Evolutionary conservation across 2,329 filamentous ascomycete species (phyloP), one percentile per base, ranked within the genome.

Genomic region (Colletotrichum tamarilloi): DNA sequence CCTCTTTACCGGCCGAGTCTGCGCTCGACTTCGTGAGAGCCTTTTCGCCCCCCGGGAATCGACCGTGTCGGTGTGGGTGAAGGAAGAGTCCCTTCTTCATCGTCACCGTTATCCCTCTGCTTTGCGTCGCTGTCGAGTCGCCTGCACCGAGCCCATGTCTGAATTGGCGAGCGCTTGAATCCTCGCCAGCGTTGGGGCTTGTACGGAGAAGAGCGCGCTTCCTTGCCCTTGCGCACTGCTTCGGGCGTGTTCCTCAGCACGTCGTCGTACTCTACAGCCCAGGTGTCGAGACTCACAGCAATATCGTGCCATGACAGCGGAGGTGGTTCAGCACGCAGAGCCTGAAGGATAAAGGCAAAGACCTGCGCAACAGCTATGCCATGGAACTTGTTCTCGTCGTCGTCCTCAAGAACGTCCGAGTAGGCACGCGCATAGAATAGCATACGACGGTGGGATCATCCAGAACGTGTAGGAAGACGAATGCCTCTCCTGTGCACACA

Each of bases 261-360:
- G 30, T 81, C 77, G 9, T 82, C 76, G 28, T 30, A 30, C 28
- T 84, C 81, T 1, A 83, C 76, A 46, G 75, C 77, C 83, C 79
- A 85, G 26, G 67, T 79, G 32, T 77, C 77, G 64, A 84, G 80
- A 6, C 60, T 57, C 22, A 71, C 68, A 35, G 80, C 75, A 12
- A 68, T 74, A 56, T 83, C 76, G 67, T 81, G 76, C 83, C 79
- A 85, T 1, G 75, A 74, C 67, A 72, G 16, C 5, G 76, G 73
- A 2, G 79, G 81, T 19, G 78, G 79, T 24, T 56, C 49, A 7
- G 76, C 70, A 62, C 73, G 74, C 58, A 83, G 74, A 46, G 81
- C 80, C 68, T 80, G 77, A 66, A 85, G 75, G 24, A 81, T 71
- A 35, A 85, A 84, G 56, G 82, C 80, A 35, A 35, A 12, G 32